Conservation (phyloP, 2,329 filamentous ascomycete species). For the Xylariaceae sp. region DNA sequence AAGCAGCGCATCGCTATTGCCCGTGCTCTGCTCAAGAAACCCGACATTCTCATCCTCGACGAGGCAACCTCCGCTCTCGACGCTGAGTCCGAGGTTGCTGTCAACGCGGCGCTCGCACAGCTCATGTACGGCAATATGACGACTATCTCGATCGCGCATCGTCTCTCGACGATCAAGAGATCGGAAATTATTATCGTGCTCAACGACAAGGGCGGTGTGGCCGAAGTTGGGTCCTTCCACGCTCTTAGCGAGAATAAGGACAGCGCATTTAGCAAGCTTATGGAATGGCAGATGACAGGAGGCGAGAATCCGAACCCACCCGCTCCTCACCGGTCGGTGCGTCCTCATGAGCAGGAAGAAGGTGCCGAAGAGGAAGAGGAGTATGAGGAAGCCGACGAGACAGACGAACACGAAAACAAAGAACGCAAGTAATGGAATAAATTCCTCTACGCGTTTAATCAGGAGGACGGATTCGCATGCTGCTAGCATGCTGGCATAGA, state of each 20-base stretch:
- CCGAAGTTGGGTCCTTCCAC: constrained; percentile 81
- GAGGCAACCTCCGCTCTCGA: constrained; percentile 95
- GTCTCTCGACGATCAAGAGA: constrained; percentile 92
- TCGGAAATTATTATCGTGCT: constrained; percentile 94
- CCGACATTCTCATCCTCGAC: constrained; percentile 93
- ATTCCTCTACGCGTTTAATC: no score
- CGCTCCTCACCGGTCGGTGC: constrained; percentile 34
- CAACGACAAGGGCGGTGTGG: constrained; percentile 78
- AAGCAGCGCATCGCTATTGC: constrained; percentile 98
- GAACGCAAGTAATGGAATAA: constrained; percentile 21
- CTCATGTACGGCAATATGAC: constrained; percentile 86
- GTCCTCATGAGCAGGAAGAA: constrained; percentile 34
- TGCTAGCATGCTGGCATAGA: no score
- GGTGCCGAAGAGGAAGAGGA: constrained; percentile 18
- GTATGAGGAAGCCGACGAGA: constrained; percentile 20
- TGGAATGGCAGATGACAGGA: constrained; percentile 98
- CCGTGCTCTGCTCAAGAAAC: constrained; percentile 87
- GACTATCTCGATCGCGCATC: constrained; percentile 95
- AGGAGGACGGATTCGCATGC: no score
- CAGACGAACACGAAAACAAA: constrained; percentile 15
- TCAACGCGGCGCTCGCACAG: constrained; percentile 81
- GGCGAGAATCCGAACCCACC: constrained; percentile 55
- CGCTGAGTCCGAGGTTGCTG: constrained; percentile 92
- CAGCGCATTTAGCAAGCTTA: constrained; percentile 88
- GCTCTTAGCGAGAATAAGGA: constrained; percentile 68